These are phyloP conservation scores for Candida smagusa DNA, from an alignment of 1,139 yeast genomes.

Conservation along the genomic window DNA sequence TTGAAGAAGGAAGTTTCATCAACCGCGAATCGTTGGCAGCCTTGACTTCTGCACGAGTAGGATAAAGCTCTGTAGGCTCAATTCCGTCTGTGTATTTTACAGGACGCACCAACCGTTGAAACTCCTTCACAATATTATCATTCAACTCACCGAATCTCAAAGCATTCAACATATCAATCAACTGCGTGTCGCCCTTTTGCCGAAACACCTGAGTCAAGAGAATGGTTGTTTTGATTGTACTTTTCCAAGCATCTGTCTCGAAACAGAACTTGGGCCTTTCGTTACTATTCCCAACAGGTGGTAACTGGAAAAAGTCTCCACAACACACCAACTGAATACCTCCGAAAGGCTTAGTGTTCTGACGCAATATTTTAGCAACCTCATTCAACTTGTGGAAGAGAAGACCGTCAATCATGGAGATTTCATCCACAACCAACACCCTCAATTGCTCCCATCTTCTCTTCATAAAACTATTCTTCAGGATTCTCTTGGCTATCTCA, in stretches of 20 bases:
- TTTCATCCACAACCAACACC: slow-evolving; percentile 79
- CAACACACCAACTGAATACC: slow-evolving; percentile 83
- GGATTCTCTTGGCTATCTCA: slow-evolving; percentile 43
- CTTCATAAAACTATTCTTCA: slow-evolving; percentile 38
- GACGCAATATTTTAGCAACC: slow-evolving; percentile 58
- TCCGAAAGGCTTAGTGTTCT: slow-evolving; percentile 65
- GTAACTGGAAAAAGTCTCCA: slow-evolving; percentile 90
- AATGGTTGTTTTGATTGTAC: slow-evolving; percentile 52
- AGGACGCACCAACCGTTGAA: slow-evolving; percentile 48
- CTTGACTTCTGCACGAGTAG: slow-evolving; percentile 74
- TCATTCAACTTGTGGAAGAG: slow-evolving; percentile 67
- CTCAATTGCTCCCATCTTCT: slow-evolving; percentile 59
- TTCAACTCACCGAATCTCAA: slow-evolving; percentile 64
- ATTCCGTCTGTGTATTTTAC: slow-evolving; percentile 69
- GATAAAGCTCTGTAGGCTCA: slow-evolving; percentile 75
- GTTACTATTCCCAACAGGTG: slow-evolving; percentile 63
- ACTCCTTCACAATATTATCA: slow-evolving; percentile 40
- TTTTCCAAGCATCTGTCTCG: slow-evolving; percentile 55
- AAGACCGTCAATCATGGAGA: slow-evolving; percentile 83
- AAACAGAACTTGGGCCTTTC: slow-evolving; percentile 49
- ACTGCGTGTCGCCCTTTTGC: slow-evolving; percentile 64
- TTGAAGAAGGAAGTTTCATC: slow-evolving; percentile 28
- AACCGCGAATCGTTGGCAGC: slow-evolving; percentile 60
- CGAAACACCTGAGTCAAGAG: slow-evolving; percentile 65
- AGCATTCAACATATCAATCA: slow-evolving; percentile 72